phyloP scores from a whole-genome alignment of 192 early-diverging fungal species.

The Backusella westeae region DNA sequence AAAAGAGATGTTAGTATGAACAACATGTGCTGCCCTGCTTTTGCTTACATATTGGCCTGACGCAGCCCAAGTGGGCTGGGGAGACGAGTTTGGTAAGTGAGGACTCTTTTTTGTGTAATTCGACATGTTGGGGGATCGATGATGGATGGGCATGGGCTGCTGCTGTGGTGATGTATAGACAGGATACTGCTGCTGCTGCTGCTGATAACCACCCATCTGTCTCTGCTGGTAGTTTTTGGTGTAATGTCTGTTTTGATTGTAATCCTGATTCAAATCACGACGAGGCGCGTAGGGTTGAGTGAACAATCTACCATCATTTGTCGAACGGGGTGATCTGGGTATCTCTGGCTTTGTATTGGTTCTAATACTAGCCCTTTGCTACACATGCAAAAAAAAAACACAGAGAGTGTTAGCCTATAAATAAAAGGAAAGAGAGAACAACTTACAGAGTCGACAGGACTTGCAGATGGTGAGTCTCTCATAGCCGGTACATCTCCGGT shows the following conservation, averaged over 20 bases:
- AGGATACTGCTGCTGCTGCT: slow-evolving; percentile 34
- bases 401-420: background rate
- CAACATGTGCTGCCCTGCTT: background rate
- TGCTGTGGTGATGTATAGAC: slow-evolving; percentile 15
- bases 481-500: slow-evolving; percentile 8
- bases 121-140: slow-evolving; percentile 32
- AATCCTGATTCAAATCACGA: slow-evolving; percentile 9
- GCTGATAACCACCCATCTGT: slow-evolving; percentile 6
- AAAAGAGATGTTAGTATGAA: background rate
- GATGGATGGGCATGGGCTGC: slow-evolving; percentile 10
- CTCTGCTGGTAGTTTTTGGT: background rate
- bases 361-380: background rate
- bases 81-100: slow-evolving; percentile 17
- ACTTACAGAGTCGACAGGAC: slow-evolving; percentile 8
- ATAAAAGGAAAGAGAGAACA: background rate
- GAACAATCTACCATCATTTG: slow-evolving; percentile 28
- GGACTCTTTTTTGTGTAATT: slow-evolving; percentile 36
- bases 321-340: slow-evolving; percentile 37
- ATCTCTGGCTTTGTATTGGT: slow-evolving; percentile 18
- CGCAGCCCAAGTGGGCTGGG: background rate
- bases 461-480: slow-evolving; percentile 9
- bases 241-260: slow-evolving; percentile 1
- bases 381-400: background rate
- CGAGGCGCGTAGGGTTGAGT: slow-evolving; percentile 27
- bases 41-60: slow-evolving; percentile 28